Base-by-base conservation (phyloP, 768 basidiomycete species). In the Sporobolomyces roseus region DNA sequence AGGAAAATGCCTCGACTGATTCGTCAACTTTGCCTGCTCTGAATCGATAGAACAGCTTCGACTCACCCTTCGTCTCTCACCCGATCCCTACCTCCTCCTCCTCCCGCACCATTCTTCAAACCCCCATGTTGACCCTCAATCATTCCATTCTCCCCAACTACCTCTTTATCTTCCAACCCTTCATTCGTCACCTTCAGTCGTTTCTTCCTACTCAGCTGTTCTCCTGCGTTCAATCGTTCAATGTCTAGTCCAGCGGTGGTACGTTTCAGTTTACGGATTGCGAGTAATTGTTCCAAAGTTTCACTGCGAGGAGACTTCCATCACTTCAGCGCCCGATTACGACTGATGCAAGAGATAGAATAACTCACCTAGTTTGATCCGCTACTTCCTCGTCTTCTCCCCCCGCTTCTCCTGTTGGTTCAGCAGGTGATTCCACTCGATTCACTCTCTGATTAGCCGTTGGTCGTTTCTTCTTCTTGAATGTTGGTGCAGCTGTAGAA, bases 181-280 rank as follows among this genome's bases (percentile, higher is more conserved):
- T 7, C 14, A 16, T 23, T 86, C 85, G 76, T 83, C 85, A 76
- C 83, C 84, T 80, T 84, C 88, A 82, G 85, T 88, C 80, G 87
- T 13, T 76, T 75, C 59, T 78, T 82, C 75, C 76, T n/a, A n/a
- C n/a, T n/a, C n/a, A n/a, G n/a, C n/a, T n/a, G 70, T 61, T 91
- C 92, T 0, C 93, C 94, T 70, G 88, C 86, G 77, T 87, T 90
- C 19, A 99, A 81, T 76, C 88, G 93, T 54, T 85, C 82, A 1
- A 85, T 84, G 73, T 96, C 92, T 58, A 98, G 96, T 2, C 93
- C 94, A 75, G 75, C 74, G 0, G 74, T 68, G 41, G 78, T 75
- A 33, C 87, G 84, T 63, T 89, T 81, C 35, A 93, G 80, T 76
- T 87, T 91, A 51, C 91, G 84, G 32, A 96, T 80, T 71, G 92